phyloP scores from a whole-genome alignment of 2,329 filamentous ascomycete species.

The Claviceps monticola region DNA sequence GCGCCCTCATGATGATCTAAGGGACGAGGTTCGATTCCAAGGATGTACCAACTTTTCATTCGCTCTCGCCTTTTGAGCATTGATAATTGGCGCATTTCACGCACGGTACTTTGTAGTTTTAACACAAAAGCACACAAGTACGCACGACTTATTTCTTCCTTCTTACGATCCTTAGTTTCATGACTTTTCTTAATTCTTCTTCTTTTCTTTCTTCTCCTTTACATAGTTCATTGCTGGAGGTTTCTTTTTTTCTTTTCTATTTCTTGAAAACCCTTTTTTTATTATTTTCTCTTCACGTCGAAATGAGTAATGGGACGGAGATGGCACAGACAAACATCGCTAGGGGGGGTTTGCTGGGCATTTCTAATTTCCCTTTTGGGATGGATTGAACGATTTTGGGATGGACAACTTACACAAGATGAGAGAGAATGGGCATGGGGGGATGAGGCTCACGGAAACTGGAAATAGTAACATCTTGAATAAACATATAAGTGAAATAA shows the following conservation, averaged over 20 bases:
- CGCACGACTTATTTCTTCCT: background rate
- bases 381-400: too few species aligned
- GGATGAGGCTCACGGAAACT: too few species aligned
- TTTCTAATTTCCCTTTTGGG: too few species aligned
- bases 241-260: background rate
- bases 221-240: too few species aligned
- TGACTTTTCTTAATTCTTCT: background rate
- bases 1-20: conserved; percentile 7
- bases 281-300: too few species aligned
- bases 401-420: too few species aligned
- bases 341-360: too few species aligned
- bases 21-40: background rate
- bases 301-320: background rate
- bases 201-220: background rate
- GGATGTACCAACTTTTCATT: background rate
- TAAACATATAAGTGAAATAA: too few species aligned
- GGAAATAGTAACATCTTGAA: too few species aligned
- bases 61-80: background rate
- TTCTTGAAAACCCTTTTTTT: background rate
- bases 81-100: background rate
- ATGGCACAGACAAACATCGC: background rate
- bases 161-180: background rate
- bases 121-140: too few species aligned
- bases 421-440: too few species aligned
- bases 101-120: too few species aligned